These are phyloP conservation scores for Tolypocladium ophioglossoides DNA, from an alignment of 2,329 filamentous ascomycete species.

Conservation along the genomic window DNA sequence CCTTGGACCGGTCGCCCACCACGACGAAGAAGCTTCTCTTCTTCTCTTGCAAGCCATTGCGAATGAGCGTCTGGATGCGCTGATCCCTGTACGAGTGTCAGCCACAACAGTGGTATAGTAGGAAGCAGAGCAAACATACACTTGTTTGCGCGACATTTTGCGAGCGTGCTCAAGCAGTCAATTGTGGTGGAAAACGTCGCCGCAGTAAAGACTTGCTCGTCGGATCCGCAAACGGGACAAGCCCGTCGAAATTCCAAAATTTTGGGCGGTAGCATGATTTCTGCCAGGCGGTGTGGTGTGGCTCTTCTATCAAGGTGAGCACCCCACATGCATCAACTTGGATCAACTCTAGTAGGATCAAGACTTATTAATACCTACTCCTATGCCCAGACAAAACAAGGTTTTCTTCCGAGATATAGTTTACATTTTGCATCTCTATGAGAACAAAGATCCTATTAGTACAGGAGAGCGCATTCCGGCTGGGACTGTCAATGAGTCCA, in stretches of 20 bases:
- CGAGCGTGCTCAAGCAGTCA: slow-evolving; percentile 12
- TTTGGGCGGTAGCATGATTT: slow-evolving; percentile 23
- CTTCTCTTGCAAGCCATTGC: slow-evolving; percentile 88
- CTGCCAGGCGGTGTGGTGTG: slow-evolving; percentile 27
- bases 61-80: slow-evolving; percentile 82
- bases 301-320: too few species aligned
- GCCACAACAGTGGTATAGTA: neutral
- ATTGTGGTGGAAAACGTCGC: slow-evolving; percentile 16
- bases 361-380: too few species aligned
- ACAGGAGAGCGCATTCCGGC: neutral
- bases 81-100: slow-evolving; percentile 52
- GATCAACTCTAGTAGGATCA: too few species aligned
- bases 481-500: neutral
- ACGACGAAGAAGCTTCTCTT: slow-evolving; percentile 98
- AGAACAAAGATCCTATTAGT: neutral
- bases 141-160: slow-evolving; percentile 50
- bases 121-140: slow-evolving; percentile 24
- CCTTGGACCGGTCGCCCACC: slow-evolving; percentile 83
- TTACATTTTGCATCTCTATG: neutral
- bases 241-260: slow-evolving; percentile 24
- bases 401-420: neutral
- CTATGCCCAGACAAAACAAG: too few species aligned
- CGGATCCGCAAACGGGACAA: neutral
- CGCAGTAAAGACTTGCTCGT: slow-evolving; percentile 9
- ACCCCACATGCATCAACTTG: too few species aligned